Evolutionary conservation across 345 rosid species (phyloP).

Genomic region (Punica granatum): DNA sequence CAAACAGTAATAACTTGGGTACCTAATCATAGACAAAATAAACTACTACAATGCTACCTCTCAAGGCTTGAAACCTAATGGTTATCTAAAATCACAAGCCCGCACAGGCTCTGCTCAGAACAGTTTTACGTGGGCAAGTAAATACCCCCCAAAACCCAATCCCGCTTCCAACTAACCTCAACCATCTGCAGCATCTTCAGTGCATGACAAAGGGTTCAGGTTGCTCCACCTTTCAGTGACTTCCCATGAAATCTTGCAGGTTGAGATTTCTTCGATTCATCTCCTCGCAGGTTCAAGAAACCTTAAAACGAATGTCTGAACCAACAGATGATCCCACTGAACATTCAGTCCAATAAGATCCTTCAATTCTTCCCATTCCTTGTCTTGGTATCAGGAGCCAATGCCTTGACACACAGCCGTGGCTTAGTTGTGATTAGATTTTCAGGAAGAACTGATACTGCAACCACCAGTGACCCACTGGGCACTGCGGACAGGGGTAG

Average conservation of each 20-base stretch:
- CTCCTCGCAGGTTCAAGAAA: not conserved
- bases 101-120: not conserved
- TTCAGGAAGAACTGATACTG: conserved; percentile 70
- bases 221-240: not conserved
- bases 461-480: conserved; percentile 49
- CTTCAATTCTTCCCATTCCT: conserved; percentile 21
- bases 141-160: not conserved
- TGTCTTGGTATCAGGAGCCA: conserved; percentile 37
- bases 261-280: not conserved
- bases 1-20: not conserved
- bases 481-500: conserved; percentile 75
- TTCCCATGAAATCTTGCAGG: not conserved
- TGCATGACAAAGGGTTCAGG: not conserved
- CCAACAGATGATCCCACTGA: not conserved
- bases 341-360: not conserved
- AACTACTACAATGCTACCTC: not conserved
- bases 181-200: not conserved
- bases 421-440: conserved; percentile 73
- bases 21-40: not conserved
- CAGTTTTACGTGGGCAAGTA: not conserved
- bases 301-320: not conserved
- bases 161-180: not conserved
- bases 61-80: not conserved
- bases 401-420: conserved; percentile 64
- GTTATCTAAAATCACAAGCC: not conserved